phyloP scores from a whole-genome alignment of 371 early-diverging fungal species.

The Mycotypha africana region DNA sequence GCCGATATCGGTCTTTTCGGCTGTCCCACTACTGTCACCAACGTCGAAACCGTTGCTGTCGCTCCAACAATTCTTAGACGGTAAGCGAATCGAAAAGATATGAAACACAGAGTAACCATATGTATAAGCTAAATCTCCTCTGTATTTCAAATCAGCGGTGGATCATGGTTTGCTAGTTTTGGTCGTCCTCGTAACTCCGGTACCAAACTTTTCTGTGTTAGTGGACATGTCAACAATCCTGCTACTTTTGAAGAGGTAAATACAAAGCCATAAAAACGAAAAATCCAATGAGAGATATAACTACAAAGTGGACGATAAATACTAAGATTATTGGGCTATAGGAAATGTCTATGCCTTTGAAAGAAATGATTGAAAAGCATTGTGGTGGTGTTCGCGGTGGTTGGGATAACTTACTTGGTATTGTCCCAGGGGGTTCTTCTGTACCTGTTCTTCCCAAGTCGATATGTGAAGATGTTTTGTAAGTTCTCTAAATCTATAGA shows the following conservation, averaged over 20 bases:
- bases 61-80: constrained; percentile 94
- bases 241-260: constrained; percentile 97
- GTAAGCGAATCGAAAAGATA: constrained; percentile 11
- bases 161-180: constrained; percentile 91
- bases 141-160: constrained; percentile 78
- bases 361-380: constrained; percentile 93
- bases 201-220: constrained; percentile 96
- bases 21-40: constrained; percentile 97
- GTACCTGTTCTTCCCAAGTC: constrained; percentile 88
- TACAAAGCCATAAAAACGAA: no score
- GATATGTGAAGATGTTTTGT: constrained; percentile 86
- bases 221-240: constrained; percentile 96
- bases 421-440: constrained; percentile 97
- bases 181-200: constrained; percentile 93
- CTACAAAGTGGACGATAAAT: no score
- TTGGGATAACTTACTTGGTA: constrained; percentile 98
- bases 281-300: no score
- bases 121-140: no score
- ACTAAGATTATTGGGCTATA: no score
- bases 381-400: constrained; percentile 97
- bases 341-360: constrained; percentile 96
- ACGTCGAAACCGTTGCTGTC: constrained; percentile 97
- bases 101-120: no score
- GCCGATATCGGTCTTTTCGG: constrained; percentile 98
- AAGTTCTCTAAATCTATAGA: constrained; percentile 5